Evolutionary conservation across 1,284 basidiomycete genomes (phyloP).

Genomic region (Thelephora terrestris): DNA sequence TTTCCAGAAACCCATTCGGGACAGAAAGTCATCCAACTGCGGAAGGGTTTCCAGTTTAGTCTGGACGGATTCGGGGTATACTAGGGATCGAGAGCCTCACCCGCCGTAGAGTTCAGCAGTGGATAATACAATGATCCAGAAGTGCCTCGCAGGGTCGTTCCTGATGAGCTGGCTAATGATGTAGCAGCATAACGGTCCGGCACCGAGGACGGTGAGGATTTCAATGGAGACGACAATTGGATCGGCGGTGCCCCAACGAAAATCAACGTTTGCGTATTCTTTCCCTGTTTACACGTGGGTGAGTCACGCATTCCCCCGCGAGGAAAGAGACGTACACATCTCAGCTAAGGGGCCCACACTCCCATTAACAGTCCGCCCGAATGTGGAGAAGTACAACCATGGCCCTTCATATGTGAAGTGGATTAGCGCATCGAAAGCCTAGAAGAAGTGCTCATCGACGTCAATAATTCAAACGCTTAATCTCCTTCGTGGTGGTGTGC

Average conservation of each 20-base stretch:
- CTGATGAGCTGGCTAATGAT: slow-evolving; percentile 54
- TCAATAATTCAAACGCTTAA: slow-evolving; percentile 1
- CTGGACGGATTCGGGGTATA: no score
- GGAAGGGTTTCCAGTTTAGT: slow-evolving; percentile 1
- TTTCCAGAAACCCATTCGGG: slow-evolving; percentile 78
- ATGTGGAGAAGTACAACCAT: slow-evolving; percentile 65
- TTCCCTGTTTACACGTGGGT: slow-evolving; percentile 28
- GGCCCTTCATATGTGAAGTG: slow-evolving; percentile 74
- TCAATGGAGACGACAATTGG: slow-evolving; percentile 74
- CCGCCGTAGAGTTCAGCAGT: slow-evolving; percentile 73
- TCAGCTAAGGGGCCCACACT: slow-evolving; percentile 63
- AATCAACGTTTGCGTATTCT: slow-evolving; percentile 69
- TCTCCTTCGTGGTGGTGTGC: no score
- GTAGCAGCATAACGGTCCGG: slow-evolving; percentile 60
- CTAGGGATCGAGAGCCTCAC: slow-evolving; percentile 36
- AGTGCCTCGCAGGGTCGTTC: slow-evolving; percentile 59
- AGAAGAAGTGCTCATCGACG: slow-evolving; percentile 1
- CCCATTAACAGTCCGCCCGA: slow-evolving; percentile 62
- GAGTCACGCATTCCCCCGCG: neutral
- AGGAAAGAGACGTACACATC: slow-evolving; percentile 45
- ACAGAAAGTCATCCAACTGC: slow-evolving; percentile 76
- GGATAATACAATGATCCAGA: slow-evolving; percentile 70
- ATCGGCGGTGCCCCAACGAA: slow-evolving; percentile 70
- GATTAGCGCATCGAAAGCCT: slow-evolving; percentile 72
- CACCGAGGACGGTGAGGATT: slow-evolving; percentile 71